Evolutionary conservation across 140 eudicot species (phyloP).

Genomic region (Cichorium intybus): DNA sequence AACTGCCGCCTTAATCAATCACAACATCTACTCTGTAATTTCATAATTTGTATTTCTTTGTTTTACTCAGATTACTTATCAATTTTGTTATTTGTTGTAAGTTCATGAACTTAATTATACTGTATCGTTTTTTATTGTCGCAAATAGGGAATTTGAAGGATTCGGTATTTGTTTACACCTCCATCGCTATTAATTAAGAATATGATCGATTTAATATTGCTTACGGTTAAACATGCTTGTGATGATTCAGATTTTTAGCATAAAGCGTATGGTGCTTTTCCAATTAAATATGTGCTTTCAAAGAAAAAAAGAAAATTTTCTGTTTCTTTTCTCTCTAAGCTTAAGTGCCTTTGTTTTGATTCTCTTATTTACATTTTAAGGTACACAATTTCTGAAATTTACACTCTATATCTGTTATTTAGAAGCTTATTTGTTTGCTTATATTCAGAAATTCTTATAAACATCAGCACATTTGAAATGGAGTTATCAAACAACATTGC

Average conservation of each 20-base stretch:
- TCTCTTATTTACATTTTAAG: too few relatives aligned
- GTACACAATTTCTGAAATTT: not conserved
- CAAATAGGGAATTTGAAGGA: not conserved
- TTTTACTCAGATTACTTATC: not conserved
- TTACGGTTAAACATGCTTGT: not conserved
- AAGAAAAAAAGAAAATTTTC: not conserved
- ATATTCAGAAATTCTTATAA: not conserved
- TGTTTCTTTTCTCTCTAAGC: not conserved
- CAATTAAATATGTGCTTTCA: not conserved
- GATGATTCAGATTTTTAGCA: not conserved
- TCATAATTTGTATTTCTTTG: not conserved
- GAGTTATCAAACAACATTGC: constrained; percentile 29
- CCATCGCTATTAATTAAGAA: not conserved
- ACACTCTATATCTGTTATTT: not conserved
- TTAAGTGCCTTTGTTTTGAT: too few relatives aligned
- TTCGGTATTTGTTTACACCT: not conserved
- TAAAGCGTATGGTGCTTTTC: not conserved
- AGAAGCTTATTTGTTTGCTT: not conserved
- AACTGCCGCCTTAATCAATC: not conserved
- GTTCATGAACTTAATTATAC: not conserved
- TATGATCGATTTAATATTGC: not conserved
- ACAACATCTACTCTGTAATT: constrained; percentile 6
- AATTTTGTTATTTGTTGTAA: not conserved
- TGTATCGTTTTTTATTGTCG: constrained; percentile 1
- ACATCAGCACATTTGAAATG: constrained; percentile 18